Evolutionary conservation across 2,329 filamentous ascomycete genomes (phyloP), one percentile per base, ranked within the genome.

Genomic region (Nigrospora sphaerica): DNA sequence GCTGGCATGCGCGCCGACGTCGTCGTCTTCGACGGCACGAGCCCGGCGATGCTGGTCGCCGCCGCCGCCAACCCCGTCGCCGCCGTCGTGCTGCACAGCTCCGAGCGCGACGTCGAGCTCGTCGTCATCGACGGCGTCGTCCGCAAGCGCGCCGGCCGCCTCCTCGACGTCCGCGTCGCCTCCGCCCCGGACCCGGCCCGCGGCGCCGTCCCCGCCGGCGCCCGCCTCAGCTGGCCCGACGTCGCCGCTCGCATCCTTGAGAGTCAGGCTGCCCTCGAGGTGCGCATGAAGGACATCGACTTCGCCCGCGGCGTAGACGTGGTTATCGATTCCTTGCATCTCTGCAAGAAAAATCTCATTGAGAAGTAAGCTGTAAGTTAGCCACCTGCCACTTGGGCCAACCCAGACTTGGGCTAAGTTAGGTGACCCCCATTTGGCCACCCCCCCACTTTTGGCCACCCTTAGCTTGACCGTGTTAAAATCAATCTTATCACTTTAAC

Each of bases 1-100:
- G 67, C 66, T 12, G 72, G 73, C 0, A 70, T 69, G 49, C 57
- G 61, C 32, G 74, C 74, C 2, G 75, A 78, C 56, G 48, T 79
- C 0, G 61, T 74, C 3, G 60, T 78, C 1, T 75, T 75, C 42
- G 69, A 74, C 32, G 39, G 38, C 28, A 37, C 41, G 28, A 47
- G 43, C 13, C 49, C 51, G 9, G 19, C 33, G 9, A 51, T 53
- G 51, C 43, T 53, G 32, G 49, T 43, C 16, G 51, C 51, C 12
- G 51, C 51, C 18, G 42, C 38, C 5, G 51, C 49, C 40, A 44
- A 53, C 45, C 49, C 51, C 19, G 46, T 53, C 12, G 51, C 51
- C 10, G 51, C 51, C 11, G 42, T 53, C 33, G 51, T 51, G 31
- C 35, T 51, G 18, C 51, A 53, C 46, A 53, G 49, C 43, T 46